These are phyloP conservation scores for Pugionium cornutum DNA, from an alignment of 345 rosid species.

Conservation along the genomic window DNA sequence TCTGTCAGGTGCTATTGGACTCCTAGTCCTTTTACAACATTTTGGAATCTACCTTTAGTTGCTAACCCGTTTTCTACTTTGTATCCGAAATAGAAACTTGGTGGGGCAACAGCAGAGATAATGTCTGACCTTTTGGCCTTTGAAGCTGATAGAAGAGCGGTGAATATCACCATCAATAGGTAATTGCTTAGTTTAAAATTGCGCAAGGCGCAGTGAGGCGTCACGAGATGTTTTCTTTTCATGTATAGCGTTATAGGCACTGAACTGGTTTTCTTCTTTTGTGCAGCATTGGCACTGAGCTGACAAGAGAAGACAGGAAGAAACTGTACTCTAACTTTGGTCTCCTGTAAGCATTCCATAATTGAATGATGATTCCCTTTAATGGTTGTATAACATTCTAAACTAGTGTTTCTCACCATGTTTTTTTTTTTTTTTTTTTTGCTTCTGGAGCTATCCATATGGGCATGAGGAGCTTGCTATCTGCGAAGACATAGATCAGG, in stretches of 20 bases:
- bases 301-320: constrained; percentile 94
- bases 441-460: constrained; percentile 61
- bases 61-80: not conserved
- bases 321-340: constrained; percentile 95
- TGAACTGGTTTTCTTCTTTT: not conserved
- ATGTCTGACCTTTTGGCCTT: constrained; percentile 98
- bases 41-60: not conserved
- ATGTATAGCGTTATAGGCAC: not conserved
- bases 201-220: not conserved
- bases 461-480: constrained; percentile 92
- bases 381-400: not conserved
- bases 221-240: not conserved
- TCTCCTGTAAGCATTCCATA: constrained; percentile 57
- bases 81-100: constrained; percentile 67
- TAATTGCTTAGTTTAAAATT: constrained; percentile 8
- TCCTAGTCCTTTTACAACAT: not conserved
- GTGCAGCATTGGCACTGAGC: constrained; percentile 97
- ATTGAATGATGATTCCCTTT: not conserved
- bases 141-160: constrained; percentile 98
- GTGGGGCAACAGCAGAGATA: constrained; percentile 95
- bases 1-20: constrained; percentile 72
- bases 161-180: constrained; percentile 95
- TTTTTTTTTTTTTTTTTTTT: constrained; percentile 16
- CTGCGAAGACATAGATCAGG: constrained; percentile 91
- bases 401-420: constrained; percentile 20